Evolutionary conservation across 2,329 filamentous ascomycete genomes (phyloP).

Genomic region (Ceratocystis diversiconidia): DNA sequence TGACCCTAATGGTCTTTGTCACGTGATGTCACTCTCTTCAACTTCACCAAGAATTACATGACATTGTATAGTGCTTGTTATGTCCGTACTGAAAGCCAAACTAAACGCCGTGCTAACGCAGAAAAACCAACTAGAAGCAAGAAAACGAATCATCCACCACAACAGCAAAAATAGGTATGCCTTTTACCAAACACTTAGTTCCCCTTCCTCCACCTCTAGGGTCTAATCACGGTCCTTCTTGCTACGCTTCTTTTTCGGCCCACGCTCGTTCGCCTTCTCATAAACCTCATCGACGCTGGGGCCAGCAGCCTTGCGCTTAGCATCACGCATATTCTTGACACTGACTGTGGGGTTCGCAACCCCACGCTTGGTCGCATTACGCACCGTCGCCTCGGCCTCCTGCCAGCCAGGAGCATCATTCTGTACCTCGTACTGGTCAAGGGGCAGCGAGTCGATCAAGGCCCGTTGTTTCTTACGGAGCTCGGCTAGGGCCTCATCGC

Average conservation of each 20-base stretch:
- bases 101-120: slow-evolving; percentile 3
- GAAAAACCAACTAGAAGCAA: background rate
- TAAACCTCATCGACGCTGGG: slow-evolving; percentile 47
- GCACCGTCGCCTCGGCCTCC: slow-evolving; percentile 63
- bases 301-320: slow-evolving; percentile 55
- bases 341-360: slow-evolving; percentile 67
- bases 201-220: background rate
- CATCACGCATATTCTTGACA: slow-evolving; percentile 41
- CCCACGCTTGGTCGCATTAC: slow-evolving; percentile 39
- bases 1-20: too few relatives aligned
- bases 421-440: slow-evolving; percentile 64
- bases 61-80: background rate
- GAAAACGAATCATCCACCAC: background rate
- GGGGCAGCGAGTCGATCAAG: slow-evolving; percentile 76
- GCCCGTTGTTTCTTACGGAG: slow-evolving; percentile 70
- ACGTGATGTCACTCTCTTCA: background rate
- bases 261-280: slow-evolving; percentile 34
- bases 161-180: background rate
- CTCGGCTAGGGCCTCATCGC: slow-evolving; percentile 56
- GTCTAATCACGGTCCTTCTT: slow-evolving; percentile 17
- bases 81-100: slow-evolving; percentile 4
- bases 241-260: slow-evolving; percentile 45
- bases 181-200: background rate
- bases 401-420: slow-evolving; percentile 48
- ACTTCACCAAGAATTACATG: background rate